A percentile compares a stretch with the other conserved stretches of the same genome.
Evolutionary conservation across 495 filamentous ascomycete species (phyloP).

Genomic region (Annulohypoxylon bovei): DNA sequence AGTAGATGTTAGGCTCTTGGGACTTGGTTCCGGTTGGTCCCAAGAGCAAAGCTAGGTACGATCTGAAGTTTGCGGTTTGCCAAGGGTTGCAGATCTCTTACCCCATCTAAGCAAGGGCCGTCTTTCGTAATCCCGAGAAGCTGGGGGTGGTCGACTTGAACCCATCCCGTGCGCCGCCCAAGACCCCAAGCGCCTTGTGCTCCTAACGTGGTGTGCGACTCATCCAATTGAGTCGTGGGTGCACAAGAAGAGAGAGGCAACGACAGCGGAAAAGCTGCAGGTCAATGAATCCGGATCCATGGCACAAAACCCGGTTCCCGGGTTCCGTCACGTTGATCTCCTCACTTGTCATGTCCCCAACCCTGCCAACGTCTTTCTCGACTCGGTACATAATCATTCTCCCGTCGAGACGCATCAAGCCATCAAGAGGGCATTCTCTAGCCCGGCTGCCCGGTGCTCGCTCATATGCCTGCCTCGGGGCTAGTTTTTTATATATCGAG

Average conservation of each 20-base stretch:
- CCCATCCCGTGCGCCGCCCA: conserved; percentile 41
- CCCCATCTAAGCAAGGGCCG: conserved; percentile 36
- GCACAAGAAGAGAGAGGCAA: conserved; percentile 39
- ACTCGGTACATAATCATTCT: conserved; percentile 20
- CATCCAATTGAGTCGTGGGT: conserved; percentile 34
- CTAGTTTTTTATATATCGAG: neutral
- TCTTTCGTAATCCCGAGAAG: conserved; percentile 43
- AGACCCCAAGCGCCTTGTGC: conserved; percentile 37
- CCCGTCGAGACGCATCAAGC: conserved; percentile 22
- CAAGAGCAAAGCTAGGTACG: conserved; percentile 32
- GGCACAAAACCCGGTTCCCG: conserved; percentile 37
- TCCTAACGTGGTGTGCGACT: conserved; percentile 36
- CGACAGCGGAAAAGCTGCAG: conserved; percentile 43
- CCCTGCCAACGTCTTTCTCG: conserved; percentile 34
- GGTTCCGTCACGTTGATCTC: conserved; percentile 40
- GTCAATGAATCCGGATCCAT: conserved; percentile 45
- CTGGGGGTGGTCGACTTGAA: conserved; percentile 37
- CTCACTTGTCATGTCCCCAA: conserved; percentile 36
- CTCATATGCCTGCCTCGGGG: neutral
- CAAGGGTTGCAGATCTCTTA: conserved; percentile 41
- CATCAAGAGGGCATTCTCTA: conserved; percentile 22
- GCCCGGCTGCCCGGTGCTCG: conserved; percentile 20
- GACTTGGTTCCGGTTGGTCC: conserved; percentile 37
- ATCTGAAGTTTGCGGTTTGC: conserved; percentile 41
- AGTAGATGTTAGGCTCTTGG: conserved; percentile 17